Percentiles rank a stretch among this genome's conserved stretches.
Evolutionary conservation across 495 filamentous ascomycete genomes (phyloP).

Genomic region (Podospora tetraspora): DNA sequence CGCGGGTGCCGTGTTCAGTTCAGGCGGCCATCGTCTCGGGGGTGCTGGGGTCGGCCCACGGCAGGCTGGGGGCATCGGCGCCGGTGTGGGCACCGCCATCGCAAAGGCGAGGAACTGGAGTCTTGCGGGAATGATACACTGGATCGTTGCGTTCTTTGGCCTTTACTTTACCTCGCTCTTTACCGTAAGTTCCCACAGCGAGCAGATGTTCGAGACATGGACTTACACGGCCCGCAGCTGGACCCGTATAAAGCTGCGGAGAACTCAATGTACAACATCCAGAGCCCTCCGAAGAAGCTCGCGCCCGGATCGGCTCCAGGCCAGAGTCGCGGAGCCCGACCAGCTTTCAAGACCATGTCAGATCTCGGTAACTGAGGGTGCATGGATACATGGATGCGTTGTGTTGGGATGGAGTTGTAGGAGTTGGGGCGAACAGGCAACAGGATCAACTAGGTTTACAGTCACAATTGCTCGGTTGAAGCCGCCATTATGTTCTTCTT

Average conservation of each 20-base stretch:
- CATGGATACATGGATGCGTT: too few species aligned
- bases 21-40: conserved; percentile 36
- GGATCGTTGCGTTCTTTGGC: conserved; percentile 51
- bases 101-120: conserved; percentile 34
- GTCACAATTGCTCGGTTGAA: neutral
- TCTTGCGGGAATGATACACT: conserved; percentile 42
- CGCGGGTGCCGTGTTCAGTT: conserved; percentile 41
- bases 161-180: conserved; percentile 56
- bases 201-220: too few species aligned
- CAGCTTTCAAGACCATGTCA: conserved; percentile 40
- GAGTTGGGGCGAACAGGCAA: neutral
- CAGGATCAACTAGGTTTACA: neutral
- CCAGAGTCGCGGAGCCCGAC: conserved; percentile 23
- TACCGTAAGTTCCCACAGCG: conserved; percentile 33
- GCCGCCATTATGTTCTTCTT: neutral
- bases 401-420: neutral
- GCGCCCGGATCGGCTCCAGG: conserved; percentile 20
- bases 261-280: conserved; percentile 57
- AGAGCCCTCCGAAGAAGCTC: conserved; percentile 19
- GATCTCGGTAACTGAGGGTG: conserved; percentile 26
- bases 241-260: conserved; percentile 62
- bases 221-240: conserved; percentile 42
- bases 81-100: conserved; percentile 19
- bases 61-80: conserved; percentile 7
- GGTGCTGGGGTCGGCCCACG: conserved; percentile 18